Percentiles rank a stretch among this genome's conserved stretches.
Evolutionary conservation across 148 eudicot species (phyloP).

Genomic region (Rhododendron kiyosumense): DNA sequence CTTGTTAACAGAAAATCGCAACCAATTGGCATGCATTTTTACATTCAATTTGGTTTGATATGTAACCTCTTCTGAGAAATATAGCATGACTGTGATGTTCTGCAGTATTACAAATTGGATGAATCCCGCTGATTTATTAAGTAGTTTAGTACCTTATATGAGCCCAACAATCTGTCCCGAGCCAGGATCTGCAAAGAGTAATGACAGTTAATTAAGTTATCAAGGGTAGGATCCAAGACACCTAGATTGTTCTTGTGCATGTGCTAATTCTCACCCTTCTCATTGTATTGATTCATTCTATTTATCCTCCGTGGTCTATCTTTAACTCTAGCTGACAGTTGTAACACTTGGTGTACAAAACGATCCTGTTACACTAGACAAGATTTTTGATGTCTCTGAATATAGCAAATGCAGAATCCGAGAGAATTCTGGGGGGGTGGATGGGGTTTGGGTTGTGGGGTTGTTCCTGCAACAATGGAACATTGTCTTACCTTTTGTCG

Average conservation of each 20-base stretch:
- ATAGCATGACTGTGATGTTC: not conserved
- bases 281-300: not conserved
- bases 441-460: not conserved
- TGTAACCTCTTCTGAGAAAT: not conserved
- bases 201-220: not conserved
- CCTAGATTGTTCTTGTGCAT: not conserved
- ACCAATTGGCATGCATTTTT: not conserved
- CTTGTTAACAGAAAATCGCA: not conserved
- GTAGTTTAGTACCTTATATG: constrained; percentile 72
- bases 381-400: not conserved
- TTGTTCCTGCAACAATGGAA: not conserved
- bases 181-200: constrained; percentile 64
- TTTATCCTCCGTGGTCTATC: not conserved
- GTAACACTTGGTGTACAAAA: not conserved
- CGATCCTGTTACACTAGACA: not conserved
- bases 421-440: not conserved
- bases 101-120: not conserved
- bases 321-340: not conserved
- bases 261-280: not conserved
- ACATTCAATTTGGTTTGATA: not conserved
- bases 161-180: constrained; percentile 88
- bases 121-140: not conserved
- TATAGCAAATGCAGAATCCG: not conserved
- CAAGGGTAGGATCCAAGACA: not conserved
- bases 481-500: not conserved